Evolutionary conservation across 78 protist species (phyloP).

Genomic region (Dictyostelium capitatum): DNA sequence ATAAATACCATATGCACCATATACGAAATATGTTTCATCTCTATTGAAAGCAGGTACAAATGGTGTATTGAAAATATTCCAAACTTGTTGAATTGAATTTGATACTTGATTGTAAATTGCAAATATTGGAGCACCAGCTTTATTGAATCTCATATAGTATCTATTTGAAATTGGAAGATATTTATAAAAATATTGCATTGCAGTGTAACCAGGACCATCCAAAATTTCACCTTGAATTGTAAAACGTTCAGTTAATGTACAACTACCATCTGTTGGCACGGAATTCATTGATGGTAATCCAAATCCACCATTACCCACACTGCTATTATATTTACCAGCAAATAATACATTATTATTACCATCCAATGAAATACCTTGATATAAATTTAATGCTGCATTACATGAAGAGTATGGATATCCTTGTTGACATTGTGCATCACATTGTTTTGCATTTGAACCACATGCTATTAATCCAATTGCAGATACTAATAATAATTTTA

Average conservation of each 20-base stretch:
- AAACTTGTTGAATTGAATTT: not conserved
- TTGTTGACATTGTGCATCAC: no score
- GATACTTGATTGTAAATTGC: not conserved
- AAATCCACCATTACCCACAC: slow-evolving; percentile 18
- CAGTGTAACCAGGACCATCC: not conserved
- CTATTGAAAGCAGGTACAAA: not conserved
- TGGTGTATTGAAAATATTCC: slow-evolving; percentile 20
- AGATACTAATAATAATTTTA: not conserved
- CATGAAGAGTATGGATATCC: slow-evolving; percentile 32
- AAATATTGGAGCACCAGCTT: slow-evolving; percentile 30
- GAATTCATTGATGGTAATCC: slow-evolving; percentile 1
- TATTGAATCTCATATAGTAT: slow-evolving; percentile 2
- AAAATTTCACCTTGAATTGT: not conserved
- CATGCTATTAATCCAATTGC: not conserved
- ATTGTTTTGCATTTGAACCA: no score
- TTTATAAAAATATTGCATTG: not conserved
- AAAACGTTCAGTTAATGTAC: not conserved
- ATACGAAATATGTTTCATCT: not conserved
- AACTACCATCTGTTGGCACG: not conserved
- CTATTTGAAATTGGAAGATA: slow-evolving; percentile 4
- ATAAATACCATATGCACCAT: slow-evolving; percentile 25
- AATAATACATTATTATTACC: slow-evolving; percentile 7
- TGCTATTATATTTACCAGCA: slow-evolving; percentile 25
- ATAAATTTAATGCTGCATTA: slow-evolving; percentile 19
- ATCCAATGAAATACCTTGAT: slow-evolving; percentile 24